These are phyloP conservation scores for Penicillium paradoxum DNA, from an alignment of 495 filamentous ascomycete genomes.

Conservation along the genomic window DNA sequence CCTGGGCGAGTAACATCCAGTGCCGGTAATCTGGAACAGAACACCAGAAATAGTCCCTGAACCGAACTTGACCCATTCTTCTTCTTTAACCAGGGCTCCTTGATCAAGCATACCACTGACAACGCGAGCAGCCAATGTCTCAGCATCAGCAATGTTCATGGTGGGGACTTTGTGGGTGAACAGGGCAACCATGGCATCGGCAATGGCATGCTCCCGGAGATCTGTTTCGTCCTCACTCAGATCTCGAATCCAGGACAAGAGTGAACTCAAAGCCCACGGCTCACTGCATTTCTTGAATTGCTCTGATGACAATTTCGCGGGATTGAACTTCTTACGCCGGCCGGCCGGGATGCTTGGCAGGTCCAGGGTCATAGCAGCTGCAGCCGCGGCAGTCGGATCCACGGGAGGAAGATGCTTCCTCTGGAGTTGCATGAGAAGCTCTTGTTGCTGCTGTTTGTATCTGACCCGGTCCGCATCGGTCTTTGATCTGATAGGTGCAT, in stretches of 20 bases:
- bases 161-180: constrained; percentile 97
- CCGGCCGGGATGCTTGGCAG: constrained; percentile 65
- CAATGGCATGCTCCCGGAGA: constrained; percentile 73
- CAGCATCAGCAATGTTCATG: constrained; percentile 97
- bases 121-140: constrained; percentile 74
- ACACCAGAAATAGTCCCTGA: constrained; percentile 74
- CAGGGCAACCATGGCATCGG: constrained; percentile 80
- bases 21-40: constrained; percentile 87
- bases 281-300: constrained; percentile 85
- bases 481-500: constrained; percentile 82
- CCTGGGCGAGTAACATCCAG: constrained; percentile 82
- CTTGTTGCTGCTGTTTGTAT: constrained; percentile 57
- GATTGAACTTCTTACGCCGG: constrained; percentile 74
- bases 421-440: constrained; percentile 48
- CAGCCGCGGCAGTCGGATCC: constrained; percentile 35
- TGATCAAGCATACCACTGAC: constrained; percentile 76
- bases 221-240: constrained; percentile 83
- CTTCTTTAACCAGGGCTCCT: constrained; percentile 76
- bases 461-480: constrained; percentile 76
- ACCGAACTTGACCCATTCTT: constrained; percentile 97
- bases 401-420: constrained; percentile 40
- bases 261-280: constrained; percentile 90
- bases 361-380: constrained; percentile 56
- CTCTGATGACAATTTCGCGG: constrained; percentile 74
- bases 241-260: constrained; percentile 79